phyloP scores from a whole-genome alignment of 352 stramenopile species.

The Pythium insidiosum region DNA sequence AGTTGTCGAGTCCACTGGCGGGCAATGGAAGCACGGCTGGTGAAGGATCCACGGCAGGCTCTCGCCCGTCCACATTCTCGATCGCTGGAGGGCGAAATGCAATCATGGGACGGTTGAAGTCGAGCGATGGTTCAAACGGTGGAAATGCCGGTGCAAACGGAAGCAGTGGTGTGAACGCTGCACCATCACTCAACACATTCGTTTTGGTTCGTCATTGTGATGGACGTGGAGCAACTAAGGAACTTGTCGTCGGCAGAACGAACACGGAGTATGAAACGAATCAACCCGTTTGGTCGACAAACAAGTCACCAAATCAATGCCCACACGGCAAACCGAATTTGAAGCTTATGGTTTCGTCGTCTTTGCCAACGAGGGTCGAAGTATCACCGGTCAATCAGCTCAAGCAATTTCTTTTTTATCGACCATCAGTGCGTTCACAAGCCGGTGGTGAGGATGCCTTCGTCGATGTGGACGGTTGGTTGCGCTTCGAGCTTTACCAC shows the following conservation, averaged over 20 bases:
- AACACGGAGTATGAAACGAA: conserved; percentile 81
- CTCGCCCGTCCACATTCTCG: conserved; percentile 41
- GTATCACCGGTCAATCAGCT: conserved; percentile 56
- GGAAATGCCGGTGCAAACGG: too few relatives aligned
- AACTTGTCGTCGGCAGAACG: conserved; percentile 65
- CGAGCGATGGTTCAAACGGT: conserved; percentile 19
- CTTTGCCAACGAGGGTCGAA: conserved; percentile 48
- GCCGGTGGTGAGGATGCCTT: too few relatives aligned
- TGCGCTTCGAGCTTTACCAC: conserved; percentile 70
- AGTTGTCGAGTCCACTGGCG: conserved; percentile 21
- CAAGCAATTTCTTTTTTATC: conserved; percentile 77
- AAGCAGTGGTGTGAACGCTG: too few relatives aligned
- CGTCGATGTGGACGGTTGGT: conserved; percentile 46
- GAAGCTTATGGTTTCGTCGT: conserved; percentile 46
- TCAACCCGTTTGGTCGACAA: conserved; percentile 65
- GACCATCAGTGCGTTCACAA: conserved; percentile 20
- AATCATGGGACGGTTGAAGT: conserved; percentile 74
- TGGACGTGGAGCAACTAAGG: conserved; percentile 31
- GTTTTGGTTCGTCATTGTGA: conserved; percentile 69
- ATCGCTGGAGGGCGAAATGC: conserved; percentile 26
- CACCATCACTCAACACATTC: conserved; percentile 40
- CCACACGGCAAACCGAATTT: conserved; percentile 56
- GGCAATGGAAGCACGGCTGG: background rate
- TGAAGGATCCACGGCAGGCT: background rate
- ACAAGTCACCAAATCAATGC: conserved; percentile 48